Percentiles rank a stretch among this genome's conserved stretches.
Evolutionary conservation across 208 protist species (phyloP).

Genomic region (Trichomonas tenax): DNA sequence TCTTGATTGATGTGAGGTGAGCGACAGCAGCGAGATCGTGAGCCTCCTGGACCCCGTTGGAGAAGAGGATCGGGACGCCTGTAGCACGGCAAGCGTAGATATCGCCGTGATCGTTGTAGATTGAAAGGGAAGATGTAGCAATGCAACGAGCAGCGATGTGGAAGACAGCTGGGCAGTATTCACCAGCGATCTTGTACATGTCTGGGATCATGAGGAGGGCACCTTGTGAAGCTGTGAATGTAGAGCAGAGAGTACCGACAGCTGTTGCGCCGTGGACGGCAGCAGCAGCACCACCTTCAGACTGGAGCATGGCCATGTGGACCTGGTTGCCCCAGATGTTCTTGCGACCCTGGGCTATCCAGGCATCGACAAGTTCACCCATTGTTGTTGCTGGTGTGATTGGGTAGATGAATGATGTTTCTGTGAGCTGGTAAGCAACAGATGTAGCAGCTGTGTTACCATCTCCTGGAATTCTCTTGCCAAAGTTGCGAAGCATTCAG

Average conservation of each 20-base stretch:
- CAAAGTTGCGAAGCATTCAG: neutral
- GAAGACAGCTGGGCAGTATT: no score
- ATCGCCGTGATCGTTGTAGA: constrained; percentile 56
- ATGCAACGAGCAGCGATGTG: no score
- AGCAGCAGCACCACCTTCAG: no score
- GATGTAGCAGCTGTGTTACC: neutral
- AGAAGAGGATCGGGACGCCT: constrained; percentile 48
- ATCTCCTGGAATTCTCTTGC: neutral
- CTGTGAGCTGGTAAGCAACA: neutral
- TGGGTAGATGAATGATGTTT: constrained; percentile 5
- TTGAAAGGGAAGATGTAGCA: no score
- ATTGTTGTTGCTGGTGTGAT: neutral
- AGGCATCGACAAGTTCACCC: neutral
- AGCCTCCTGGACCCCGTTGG: constrained; percentile 45
- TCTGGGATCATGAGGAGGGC: no score
- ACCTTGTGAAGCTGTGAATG: constrained; percentile 56
- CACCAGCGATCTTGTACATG: constrained; percentile 20
- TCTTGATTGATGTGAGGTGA: constrained; percentile 29
- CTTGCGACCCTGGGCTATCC: neutral
- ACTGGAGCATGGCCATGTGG: neutral
- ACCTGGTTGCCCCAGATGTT: neutral
- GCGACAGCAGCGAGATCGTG: constrained; percentile 48
- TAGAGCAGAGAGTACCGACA: constrained; percentile 42
- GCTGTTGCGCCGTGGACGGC: constrained; percentile 34
- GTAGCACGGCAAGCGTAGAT: constrained; percentile 42